A percentile compares a stretch with the other conserved stretches of the same genome.
phyloP scores from a whole-genome alignment of 1,284 basidiomycete genomes.

The Tetrapyrgos nigripes region DNA sequence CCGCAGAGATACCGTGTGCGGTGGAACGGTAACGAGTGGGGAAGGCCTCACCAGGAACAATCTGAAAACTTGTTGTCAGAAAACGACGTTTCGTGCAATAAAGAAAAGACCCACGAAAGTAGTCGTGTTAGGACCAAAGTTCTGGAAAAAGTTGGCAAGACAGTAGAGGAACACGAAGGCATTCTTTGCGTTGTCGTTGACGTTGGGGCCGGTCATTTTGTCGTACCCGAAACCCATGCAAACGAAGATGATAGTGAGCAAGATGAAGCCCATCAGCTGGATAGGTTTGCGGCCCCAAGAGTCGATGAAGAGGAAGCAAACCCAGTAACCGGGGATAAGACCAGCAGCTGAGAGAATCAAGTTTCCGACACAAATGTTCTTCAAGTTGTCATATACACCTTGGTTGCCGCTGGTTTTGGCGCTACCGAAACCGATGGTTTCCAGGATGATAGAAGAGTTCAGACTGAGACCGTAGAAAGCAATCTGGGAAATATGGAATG shows the following conservation, averaged over 20 bases:
- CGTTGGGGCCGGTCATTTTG: slow-evolving; percentile 67
- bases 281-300: slow-evolving; percentile 76
- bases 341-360: slow-evolving; percentile 66
- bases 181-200: background rate
- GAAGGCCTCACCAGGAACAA: slow-evolving; percentile 87
- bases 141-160: slow-evolving; percentile 64
- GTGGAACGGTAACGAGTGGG: slow-evolving; percentile 84
- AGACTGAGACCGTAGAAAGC: slow-evolving; percentile 79
- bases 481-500: background rate
- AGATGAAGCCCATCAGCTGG: slow-evolving; percentile 80
- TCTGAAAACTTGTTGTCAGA: slow-evolving; percentile 41
- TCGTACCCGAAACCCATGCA: slow-evolving; percentile 50
- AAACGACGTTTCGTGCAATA: slow-evolving; percentile 5
- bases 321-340: slow-evolving; percentile 65
- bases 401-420: slow-evolving; percentile 43
- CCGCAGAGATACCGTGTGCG: slow-evolving; percentile 84
- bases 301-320: slow-evolving; percentile 72
- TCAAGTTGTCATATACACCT: slow-evolving; percentile 66
- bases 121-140: slow-evolving; percentile 88
- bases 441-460: slow-evolving; percentile 77
- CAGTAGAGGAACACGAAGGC: slow-evolving; percentile 56
- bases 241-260: slow-evolving; percentile 27
- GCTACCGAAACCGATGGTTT: slow-evolving; percentile 66
- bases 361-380: slow-evolving; percentile 69
- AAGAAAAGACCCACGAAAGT: slow-evolving; percentile 45